These are phyloP conservation scores for Cladosporium austrohemisphaericum DNA, from an alignment of 2,329 filamentous ascomycete species.

Conservation along the genomic window DNA sequence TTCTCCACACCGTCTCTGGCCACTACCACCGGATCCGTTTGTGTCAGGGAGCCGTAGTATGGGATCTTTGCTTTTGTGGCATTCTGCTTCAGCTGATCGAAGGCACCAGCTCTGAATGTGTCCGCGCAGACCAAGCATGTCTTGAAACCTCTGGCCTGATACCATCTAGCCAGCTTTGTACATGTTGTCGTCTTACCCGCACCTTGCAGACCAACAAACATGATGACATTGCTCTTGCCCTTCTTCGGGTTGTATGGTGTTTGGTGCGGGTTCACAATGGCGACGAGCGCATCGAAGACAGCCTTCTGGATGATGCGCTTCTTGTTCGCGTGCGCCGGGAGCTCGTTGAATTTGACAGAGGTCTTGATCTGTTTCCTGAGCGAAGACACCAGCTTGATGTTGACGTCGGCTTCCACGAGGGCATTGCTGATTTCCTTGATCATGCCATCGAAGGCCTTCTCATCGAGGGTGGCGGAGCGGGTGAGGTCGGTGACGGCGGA, in stretches of 20 bases:
- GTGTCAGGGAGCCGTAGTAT: conserved; percentile 93
- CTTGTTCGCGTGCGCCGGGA: conserved; percentile 91
- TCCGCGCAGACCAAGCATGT: conserved; percentile 94
- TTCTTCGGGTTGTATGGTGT: conserved; percentile 97
- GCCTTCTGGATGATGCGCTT: conserved; percentile 97
- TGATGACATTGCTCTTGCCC: conserved; percentile 92
- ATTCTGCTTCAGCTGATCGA: conserved; percentile 98
- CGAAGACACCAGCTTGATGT: conserved; percentile 85
- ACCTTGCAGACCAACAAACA: conserved; percentile 98
- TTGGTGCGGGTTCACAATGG: conserved; percentile 90
- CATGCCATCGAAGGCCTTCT: conserved; percentile 98
- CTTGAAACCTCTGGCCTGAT: conserved; percentile 89
- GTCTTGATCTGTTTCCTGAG: conserved; percentile 89
- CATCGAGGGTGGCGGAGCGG: conserved; percentile 86
- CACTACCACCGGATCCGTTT: conserved; percentile 91
- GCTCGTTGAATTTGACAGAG: conserved; percentile 90
- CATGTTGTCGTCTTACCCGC: conserved; percentile 97
- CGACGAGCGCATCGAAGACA: conserved; percentile 94
- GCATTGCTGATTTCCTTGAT: conserved; percentile 97
- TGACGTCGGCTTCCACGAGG: conserved; percentile 94
- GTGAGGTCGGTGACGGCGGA: conserved; percentile 92
- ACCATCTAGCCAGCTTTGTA: conserved; percentile 93
- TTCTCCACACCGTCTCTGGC: conserved; percentile 95
- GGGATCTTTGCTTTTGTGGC: conserved; percentile 98
- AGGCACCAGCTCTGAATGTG: conserved; percentile 96